Evolutionary conservation across 2,329 filamentous ascomycete genomes (phyloP).

Genomic region (Penicillium sp.): DNA sequence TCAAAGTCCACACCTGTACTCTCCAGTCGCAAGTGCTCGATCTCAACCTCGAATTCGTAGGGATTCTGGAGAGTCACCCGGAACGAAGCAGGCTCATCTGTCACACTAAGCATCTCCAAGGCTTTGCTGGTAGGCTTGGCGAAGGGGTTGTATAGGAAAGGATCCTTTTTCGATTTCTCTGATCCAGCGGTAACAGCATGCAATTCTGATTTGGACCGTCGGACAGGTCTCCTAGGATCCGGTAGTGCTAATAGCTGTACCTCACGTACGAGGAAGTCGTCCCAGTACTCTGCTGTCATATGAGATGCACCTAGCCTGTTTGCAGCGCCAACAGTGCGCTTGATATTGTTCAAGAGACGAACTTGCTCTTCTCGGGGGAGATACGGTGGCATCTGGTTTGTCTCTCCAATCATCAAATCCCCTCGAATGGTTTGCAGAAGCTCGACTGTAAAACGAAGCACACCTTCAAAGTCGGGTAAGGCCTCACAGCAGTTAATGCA

Average conservation of each 20-base stretch:
- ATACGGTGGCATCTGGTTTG: conserved; percentile 68
- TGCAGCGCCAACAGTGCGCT: conserved; percentile 77
- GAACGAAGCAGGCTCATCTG: conserved; percentile 76
- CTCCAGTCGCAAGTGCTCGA: conserved; percentile 77
- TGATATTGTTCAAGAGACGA: conserved; percentile 80
- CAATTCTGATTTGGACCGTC: conserved; percentile 60
- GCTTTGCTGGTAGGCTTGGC: conserved; percentile 62
- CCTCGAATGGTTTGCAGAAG: conserved; percentile 75
- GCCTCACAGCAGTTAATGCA: conserved; percentile 95
- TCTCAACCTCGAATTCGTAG: conserved; percentile 87
- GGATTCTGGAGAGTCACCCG: conserved; percentile 87
- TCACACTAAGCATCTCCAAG: conserved; percentile 70
- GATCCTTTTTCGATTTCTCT: conserved; percentile 59
- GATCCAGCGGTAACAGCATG: conserved; percentile 42
- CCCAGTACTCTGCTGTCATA: conserved; percentile 87
- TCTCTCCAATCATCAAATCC: conserved; percentile 70
- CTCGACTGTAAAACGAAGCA: conserved; percentile 83
- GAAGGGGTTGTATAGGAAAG: conserved; percentile 96
- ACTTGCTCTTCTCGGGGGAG: conserved; percentile 82
- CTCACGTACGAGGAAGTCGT: conserved; percentile 85
- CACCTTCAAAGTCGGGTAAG: conserved; percentile 84
- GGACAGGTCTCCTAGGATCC: conserved; percentile 62
- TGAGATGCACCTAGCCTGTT: conserved; percentile 70
- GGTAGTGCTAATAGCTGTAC: conserved; percentile 68
- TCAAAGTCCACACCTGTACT: conserved; percentile 73